phyloP scores from a whole-genome alignment of 768 basidiomycete species.

The Tricholoma bakamatsutake region DNA sequence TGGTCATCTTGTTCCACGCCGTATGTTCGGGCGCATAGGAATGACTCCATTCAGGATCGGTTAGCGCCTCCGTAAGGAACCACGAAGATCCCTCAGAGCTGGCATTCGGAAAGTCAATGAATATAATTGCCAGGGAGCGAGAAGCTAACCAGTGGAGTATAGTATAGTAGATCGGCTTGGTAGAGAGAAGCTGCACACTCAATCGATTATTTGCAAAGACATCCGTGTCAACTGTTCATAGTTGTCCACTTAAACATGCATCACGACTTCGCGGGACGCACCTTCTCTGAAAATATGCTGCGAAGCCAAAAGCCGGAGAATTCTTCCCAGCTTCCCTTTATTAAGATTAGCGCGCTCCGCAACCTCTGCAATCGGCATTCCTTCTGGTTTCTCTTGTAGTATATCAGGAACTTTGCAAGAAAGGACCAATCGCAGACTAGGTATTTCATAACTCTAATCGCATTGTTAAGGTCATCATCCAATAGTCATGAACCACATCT shows the following conservation, averaged over 20 bases:
- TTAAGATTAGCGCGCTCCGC: constrained; percentile 25
- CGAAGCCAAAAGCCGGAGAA: constrained; percentile 33
- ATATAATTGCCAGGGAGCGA: no score
- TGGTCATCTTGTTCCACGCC: no score
- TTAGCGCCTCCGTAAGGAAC: no score
- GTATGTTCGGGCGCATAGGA: no score
- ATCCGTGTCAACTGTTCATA: constrained; percentile 2
- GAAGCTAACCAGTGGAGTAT: no score
- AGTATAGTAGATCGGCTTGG: constrained; percentile 23
- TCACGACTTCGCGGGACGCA: constrained; percentile 13
- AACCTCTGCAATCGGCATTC: constrained; percentile 29
- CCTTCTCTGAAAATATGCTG: constrained; percentile 34
- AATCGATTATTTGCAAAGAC: constrained; percentile 37
- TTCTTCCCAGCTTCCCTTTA: constrained; percentile 29
- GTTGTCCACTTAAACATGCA: no score
- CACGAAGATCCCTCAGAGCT: no score
- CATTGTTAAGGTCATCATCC: background rate
- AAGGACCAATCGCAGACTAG: constrained; percentile 27
- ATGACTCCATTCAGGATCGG: no score
- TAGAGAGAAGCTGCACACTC: constrained; percentile 24
- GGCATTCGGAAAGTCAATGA: no score
- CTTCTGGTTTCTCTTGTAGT: constrained; percentile 28
- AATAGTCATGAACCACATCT: background rate
- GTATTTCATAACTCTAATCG: constrained; percentile 24
- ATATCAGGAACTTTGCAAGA: constrained; percentile 33